Evolutionary conservation across 2,329 filamentous ascomycete species (phyloP).

Genomic region (Lasiodiplodia sp.): DNA sequence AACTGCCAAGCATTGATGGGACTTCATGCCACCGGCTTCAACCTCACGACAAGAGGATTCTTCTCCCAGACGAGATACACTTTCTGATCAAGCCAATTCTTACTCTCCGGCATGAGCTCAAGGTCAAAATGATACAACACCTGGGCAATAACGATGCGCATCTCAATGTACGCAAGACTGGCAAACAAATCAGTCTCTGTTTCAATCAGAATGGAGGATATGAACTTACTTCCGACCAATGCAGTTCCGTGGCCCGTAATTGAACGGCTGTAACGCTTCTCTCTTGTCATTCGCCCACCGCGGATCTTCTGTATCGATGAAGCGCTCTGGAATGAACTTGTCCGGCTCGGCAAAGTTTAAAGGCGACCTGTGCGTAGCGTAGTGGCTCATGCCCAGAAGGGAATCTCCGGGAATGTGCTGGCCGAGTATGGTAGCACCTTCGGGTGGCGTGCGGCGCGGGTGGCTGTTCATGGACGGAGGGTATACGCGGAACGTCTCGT

Average conservation of each 20-base stretch:
- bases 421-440: slow-evolving; percentile 47
- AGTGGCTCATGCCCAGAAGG: slow-evolving; percentile 35
- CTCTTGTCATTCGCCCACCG: slow-evolving; percentile 40
- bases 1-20: too few species aligned
- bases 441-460: slow-evolving; percentile 43
- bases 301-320: slow-evolving; percentile 38
- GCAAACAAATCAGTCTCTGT: too few species aligned
- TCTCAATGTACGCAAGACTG: slow-evolving; percentile 30
- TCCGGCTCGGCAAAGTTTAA: slow-evolving; percentile 38
- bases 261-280: slow-evolving; percentile 52
- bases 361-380: slow-evolving; percentile 38
- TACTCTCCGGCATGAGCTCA: neutral
- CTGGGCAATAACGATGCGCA: neutral
- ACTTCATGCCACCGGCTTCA: too few species aligned
- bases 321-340: slow-evolving; percentile 51
- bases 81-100: neutral
- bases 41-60: neutral
- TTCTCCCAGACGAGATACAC: neutral
- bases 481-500: slow-evolving; percentile 52
- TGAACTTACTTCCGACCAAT: slow-evolving; percentile 37
- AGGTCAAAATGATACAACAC: slow-evolving; percentile 6
- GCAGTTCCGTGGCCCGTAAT: slow-evolving; percentile 50
- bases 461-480: slow-evolving; percentile 48
- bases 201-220: too few species aligned
- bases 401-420: slow-evolving; percentile 44